phyloP scores from a whole-genome alignment of 225 moss, liverwort and hornwort genomes.

The Sphagnum contortum region DNA sequence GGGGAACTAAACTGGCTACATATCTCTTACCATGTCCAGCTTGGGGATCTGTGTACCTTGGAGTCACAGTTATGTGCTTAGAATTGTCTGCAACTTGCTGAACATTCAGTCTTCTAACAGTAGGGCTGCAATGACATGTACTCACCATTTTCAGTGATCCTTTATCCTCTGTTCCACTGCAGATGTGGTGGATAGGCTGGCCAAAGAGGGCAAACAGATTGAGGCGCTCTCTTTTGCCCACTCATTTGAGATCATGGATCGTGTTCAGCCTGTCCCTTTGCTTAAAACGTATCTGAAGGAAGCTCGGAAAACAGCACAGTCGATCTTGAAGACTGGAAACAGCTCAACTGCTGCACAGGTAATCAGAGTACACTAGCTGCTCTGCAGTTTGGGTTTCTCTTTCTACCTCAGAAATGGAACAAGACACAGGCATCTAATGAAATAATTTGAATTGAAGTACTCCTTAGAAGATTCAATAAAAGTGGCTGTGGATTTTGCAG shows the following conservation, averaged over 20 bases:
- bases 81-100: too few relatives aligned
- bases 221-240: constrained; percentile 99
- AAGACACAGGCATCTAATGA: too few relatives aligned
- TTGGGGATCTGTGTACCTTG: too few relatives aligned
- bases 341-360: constrained; percentile 99
- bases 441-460: too few relatives aligned
- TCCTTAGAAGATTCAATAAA: too few relatives aligned
- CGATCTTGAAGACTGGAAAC: constrained; percentile 83
- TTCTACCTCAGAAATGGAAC: too few relatives aligned
- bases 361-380: constrained; percentile 8
- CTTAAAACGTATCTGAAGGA: constrained; percentile 96
- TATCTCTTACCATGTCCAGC: too few relatives aligned
- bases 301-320: constrained; percentile 94
- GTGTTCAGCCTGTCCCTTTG: constrained; percentile 94
- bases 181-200: constrained; percentile 99
- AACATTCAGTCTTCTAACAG: not conserved
- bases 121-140: constrained; percentile 17
- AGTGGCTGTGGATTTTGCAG: not conserved
- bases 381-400: not conserved
- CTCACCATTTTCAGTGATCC: constrained; percentile 30
- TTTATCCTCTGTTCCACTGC: constrained; percentile 62
- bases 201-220: constrained; percentile 99
- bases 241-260: constrained; percentile 99
- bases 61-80: too few relatives aligned
- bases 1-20: too few relatives aligned